A percentile compares a stretch with the other conserved stretches of the same genome.
phyloP scores from a whole-genome alignment of 176 grass and related monocot genomes.

The Avena atlantica region DNA sequence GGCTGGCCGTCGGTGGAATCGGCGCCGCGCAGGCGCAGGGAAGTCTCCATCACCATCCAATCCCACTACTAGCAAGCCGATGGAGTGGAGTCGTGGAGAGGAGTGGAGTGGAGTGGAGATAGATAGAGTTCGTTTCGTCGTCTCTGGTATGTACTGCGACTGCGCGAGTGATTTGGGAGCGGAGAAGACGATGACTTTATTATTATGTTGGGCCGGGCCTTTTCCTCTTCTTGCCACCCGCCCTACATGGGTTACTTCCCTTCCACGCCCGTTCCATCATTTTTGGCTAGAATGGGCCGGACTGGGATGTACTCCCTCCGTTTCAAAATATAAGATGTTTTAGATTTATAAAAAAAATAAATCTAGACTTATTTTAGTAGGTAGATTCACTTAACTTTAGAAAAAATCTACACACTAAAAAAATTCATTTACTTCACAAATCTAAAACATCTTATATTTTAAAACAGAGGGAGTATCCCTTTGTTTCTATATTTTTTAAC shows the following conservation, averaged over 20 bases:
- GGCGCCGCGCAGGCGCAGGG: conserved; percentile 63
- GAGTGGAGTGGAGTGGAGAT: not conserved
- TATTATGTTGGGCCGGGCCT: not conserved
- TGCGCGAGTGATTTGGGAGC: not conserved
- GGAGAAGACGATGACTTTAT: not conserved
- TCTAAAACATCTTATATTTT: too few species aligned
- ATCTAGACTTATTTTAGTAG: too few species aligned
- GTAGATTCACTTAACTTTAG: too few species aligned
- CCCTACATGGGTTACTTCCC: not conserved
- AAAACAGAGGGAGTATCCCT: too few species aligned
- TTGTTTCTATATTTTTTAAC: too few species aligned
- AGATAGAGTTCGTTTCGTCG: conserved; percentile 16
- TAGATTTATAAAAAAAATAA: too few species aligned
- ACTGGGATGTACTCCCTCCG: too few species aligned
- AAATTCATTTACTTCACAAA: too few species aligned
- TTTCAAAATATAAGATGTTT: too few species aligned
- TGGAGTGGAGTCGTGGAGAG: not conserved
- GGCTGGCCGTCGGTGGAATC: conserved; percentile 15
- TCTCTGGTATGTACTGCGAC: not conserved
- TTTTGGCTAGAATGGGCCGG: not conserved
- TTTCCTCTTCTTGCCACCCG: not conserved
- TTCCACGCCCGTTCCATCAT: not conserved
- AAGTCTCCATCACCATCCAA: conserved; percentile 66
- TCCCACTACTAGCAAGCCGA: not conserved
- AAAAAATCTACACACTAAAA: too few species aligned